Percentiles rank a stretch among this genome's conserved stretches.
Evolutionary conservation across 2,329 filamentous ascomycete genomes (phyloP).

Genomic region (Cladosporium sp.): DNA sequence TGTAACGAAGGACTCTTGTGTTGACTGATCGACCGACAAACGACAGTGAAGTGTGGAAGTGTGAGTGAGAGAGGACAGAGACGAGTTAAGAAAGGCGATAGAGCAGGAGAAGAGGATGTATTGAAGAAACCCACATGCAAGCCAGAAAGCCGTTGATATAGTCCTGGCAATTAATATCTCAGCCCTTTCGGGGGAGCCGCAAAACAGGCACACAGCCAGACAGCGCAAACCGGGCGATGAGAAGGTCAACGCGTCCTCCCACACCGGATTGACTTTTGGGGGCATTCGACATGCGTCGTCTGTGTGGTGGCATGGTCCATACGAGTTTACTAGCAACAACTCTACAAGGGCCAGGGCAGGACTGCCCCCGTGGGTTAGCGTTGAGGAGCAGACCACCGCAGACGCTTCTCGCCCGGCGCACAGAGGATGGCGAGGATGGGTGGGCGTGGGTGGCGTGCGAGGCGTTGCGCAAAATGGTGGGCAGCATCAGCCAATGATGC

Average conservation of each 20-base stretch:
- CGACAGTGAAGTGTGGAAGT: neutral
- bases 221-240: too few species aligned
- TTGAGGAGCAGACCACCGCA: neutral
- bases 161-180: slow-evolving; percentile 7
- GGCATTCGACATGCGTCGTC: neutral
- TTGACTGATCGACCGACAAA: neutral
- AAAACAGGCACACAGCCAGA: neutral
- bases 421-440: too few species aligned
- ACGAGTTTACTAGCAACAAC: too few species aligned
- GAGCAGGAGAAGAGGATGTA: neutral
- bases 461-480: too few species aligned
- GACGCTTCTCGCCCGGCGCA: slow-evolving; percentile 7
- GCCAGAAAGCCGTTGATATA: slow-evolving; percentile 5
- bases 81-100: neutral
- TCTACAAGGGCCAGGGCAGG: slow-evolving; percentile 8
- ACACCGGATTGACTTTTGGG: slow-evolving; percentile 2
- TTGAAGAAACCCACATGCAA: too few species aligned
- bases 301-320: too few species aligned
- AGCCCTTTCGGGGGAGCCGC: slow-evolving; percentile 4
- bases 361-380: slow-evolving; percentile 9
- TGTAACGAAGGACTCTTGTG: too few species aligned
- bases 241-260: slow-evolving; percentile 10
- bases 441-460: neutral
- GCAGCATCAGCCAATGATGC: too few species aligned
- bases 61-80: neutral